These are phyloP conservation scores for Paxillus ammoniavirescens DNA, from an alignment of 768 basidiomycete species.

Conservation along the genomic window DNA sequence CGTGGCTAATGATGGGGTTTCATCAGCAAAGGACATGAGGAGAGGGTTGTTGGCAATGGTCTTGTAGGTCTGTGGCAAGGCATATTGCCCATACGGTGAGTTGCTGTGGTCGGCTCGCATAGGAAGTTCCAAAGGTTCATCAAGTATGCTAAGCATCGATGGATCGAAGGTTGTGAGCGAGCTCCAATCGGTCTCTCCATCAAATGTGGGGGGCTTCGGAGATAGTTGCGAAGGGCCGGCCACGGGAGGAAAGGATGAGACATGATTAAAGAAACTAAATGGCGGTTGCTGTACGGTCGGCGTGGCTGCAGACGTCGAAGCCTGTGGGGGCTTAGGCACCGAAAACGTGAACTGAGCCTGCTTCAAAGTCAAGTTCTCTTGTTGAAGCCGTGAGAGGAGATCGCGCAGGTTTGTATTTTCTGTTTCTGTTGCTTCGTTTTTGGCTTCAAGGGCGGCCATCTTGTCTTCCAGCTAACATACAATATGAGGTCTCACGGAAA, in stretches of 20 bases:
- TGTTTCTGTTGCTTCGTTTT: conserved; percentile 64
- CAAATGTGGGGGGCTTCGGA: conserved; percentile 18
- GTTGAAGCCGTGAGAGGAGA: conserved; percentile 78
- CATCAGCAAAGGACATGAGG: conserved; percentile 80
- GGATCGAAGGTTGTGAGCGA: conserved; percentile 73
- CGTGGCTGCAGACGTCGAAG: conserved; percentile 21
- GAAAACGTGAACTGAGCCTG: conserved; percentile 82
- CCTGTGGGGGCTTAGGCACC: conserved; percentile 49
- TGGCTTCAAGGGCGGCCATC: conserved; percentile 80
- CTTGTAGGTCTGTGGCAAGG: conserved; percentile 55
- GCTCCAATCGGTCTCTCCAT: conserved; percentile 53
- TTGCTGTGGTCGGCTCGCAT: conserved; percentile 58
- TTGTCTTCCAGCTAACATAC: conserved; percentile 79
- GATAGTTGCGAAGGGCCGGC: conserved; percentile 34
- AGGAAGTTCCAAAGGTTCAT: conserved; percentile 58
- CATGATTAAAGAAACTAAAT: conserved; percentile 28
- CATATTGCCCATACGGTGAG: conserved; percentile 45
- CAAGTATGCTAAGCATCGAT: conserved; percentile 58
- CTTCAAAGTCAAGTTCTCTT: conserved; percentile 83
- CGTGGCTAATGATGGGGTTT: conserved; percentile 34
- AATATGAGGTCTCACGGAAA: conserved; percentile 6
- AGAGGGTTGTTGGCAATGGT: conserved; percentile 82
- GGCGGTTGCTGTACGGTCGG: conserved; percentile 17
- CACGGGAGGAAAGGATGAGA: conserved; percentile 19
- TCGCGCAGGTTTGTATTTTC: conserved; percentile 93